phyloP scores from a whole-genome alignment of 176 grass and related monocot species.

The sorghum (Sorghum bicolor) region Sorghum_bicolor_NCBIv3 NC_012877.2:57596001-57596500 shows the following conservation, averaged over 20 bases:
- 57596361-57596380: neutral
- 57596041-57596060: slow-evolving; percentile 60
- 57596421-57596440: neutral
- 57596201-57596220: slow-evolving; percentile 52
- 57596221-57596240: slow-evolving; percentile 34
- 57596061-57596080: slow-evolving; percentile 13
- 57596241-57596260: slow-evolving; percentile 27
- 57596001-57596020: slow-evolving; percentile 41
- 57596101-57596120: neutral
- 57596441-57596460: slow-evolving; percentile 32
- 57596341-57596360: neutral
- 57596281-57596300: slow-evolving; percentile 75
- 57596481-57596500: too few relatives aligned
- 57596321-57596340: slow-evolving; percentile 35
- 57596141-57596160: slow-evolving; percentile 73
- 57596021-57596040: slow-evolving; percentile 58
- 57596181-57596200: slow-evolving; percentile 56
- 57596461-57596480: neutral
- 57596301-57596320: slow-evolving; percentile 59
- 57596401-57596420: slow-evolving; percentile 19
- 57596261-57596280: slow-evolving; percentile 60
- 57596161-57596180: slow-evolving; percentile 38
- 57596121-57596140: slow-evolving; percentile 61
- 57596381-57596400: neutral
- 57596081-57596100: slow-evolving; percentile 31